Evolutionary conservation across 495 filamentous ascomycete species (phyloP), one percentile per base, ranked within the genome.

Genomic region (Talaromyces adpressus): DNA sequence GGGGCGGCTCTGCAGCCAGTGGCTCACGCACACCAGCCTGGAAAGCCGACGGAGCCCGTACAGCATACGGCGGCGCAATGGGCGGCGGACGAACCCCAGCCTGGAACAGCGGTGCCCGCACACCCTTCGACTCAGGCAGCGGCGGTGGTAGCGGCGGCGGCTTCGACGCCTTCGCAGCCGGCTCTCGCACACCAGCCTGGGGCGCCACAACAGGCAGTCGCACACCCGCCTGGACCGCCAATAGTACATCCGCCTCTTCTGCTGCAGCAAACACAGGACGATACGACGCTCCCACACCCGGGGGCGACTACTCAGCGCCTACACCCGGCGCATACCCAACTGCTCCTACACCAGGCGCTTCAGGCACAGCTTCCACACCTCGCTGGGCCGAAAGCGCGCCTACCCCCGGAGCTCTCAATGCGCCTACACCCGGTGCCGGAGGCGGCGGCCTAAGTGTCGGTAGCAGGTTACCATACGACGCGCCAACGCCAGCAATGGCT

Each of bases 321-420:
- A 84, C 81, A 0, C 81, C 82, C 0, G 73, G 77, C 9, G 79
- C 74, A 34, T 81, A 77, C 30, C 72, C 68, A 39, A 70, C 82
- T 32, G 90, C 90, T 12, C 89, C 91, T 16, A 92, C 90, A 0
- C 89, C 90, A 0, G 87, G 84, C 36, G 85, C 81, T 62, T 89
- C 87, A 49, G 91, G 91, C 1, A 88, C 87, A 47, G 91, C 91
- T 1, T 90, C 92, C 0, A 97, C 93, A 0, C 93, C 93, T 0
- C 89, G 90, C 47, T 82, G 79, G 66, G 84, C 87, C 0, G 81
- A 85, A 68, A 86, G 83, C 67, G 84, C 83, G 3, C 85, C 85
- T 20, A 88, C 85, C 9, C 85, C 85, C 58, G 85, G 83, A 51
- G 86, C 83, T 8, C 83, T 86, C 68, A 85, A 84, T 59, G 86